Percentiles rank a stretch among this genome's conserved stretches.
These are phyloP conservation scores for Malus hybrid DNA, from an alignment of 331 rosid genomes.

Conservation along the genomic window DNA sequence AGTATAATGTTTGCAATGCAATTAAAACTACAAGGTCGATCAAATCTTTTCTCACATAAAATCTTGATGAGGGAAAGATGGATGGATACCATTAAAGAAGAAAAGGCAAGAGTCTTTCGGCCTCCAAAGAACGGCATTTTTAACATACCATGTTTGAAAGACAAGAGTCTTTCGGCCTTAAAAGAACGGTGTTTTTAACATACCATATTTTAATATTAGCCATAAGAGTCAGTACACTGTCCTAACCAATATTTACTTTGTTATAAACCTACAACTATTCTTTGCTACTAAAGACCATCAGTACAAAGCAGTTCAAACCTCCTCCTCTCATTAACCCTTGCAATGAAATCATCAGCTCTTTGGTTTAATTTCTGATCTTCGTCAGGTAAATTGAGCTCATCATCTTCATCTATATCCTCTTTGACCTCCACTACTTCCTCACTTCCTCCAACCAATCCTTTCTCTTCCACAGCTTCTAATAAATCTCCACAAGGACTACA, in stretches of 20 bases:
- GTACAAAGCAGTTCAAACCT: constrained; percentile 40
- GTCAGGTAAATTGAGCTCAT: constrained; percentile 12
- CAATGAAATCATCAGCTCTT: constrained; percentile 86
- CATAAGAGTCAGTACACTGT: no score
- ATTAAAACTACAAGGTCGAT: no score
- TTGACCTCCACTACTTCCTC: constrained; percentile 1
- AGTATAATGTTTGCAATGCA: no score
- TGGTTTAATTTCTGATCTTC: constrained; percentile 41
- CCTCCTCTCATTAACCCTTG: constrained; percentile 64
- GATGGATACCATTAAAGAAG: not conserved
- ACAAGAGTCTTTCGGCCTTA: no score
- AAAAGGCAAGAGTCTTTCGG: not conserved
- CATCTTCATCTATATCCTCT: constrained; percentile 9
- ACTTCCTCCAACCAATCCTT: not conserved
- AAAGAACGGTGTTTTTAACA: no score
- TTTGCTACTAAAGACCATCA: not conserved
- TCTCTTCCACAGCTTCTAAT: constrained; percentile 6
- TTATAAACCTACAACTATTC: not conserved
- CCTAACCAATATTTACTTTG: no score
- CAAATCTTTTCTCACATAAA: not conserved
- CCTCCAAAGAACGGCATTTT: not conserved
- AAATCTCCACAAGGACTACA: not conserved
- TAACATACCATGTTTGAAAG: no score
- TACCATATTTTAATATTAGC: no score
- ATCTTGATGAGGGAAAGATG: not conserved